Evolutionary conservation across 148 eudicot genomes (phyloP), one percentile per base, ranked within the genome.

Genomic region (Camellia sinensis): DNA sequence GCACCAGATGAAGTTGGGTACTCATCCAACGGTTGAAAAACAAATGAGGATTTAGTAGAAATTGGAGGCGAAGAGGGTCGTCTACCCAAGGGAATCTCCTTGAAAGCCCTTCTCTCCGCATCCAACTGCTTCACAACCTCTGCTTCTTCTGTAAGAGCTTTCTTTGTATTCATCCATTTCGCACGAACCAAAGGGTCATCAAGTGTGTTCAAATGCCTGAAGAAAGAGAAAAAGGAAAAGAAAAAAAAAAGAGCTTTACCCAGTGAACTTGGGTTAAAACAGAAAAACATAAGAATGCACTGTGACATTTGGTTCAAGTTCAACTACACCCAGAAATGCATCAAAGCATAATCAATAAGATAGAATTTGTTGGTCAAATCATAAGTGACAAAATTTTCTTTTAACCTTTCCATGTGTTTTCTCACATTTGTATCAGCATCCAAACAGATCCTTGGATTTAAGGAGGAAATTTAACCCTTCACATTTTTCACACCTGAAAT

Each of bases 91-190:
- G 91, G 91, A 83, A 86, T 83, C 68, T 95, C 97, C 87, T 93
- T 95, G 77, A 93, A 93, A 74, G 98, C 86, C 83, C 87, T 88
- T 87, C 89, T 93, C 86, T 93, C 97, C 2, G 93, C 91, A 86
- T 95, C 97, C 84, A 95, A 90, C 75, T 95, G 98, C 81, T 95
- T 95, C 48, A 95, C 98, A 62, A 95, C 97, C 81, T 95, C 98
- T 65, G 93, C 84, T 88, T 95, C 98, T 86, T 95, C 98, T 2
- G 87, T 69, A 43, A 95, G 82, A 60, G 97, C 93, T 86, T 95
- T 95, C 89, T 95, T 95, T 18, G 90, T 94, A 73, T 93, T 95
- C 94, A 90, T 91, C 98, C 98, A 95, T 86, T 95, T 95, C n/a
- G 96, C 48, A 72, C 97, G 97, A 67, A 88, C 62, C 73, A 89